Conservation (phyloP, 1,284 basidiomycete species). For the Garcileccinum viscosum region DNA sequence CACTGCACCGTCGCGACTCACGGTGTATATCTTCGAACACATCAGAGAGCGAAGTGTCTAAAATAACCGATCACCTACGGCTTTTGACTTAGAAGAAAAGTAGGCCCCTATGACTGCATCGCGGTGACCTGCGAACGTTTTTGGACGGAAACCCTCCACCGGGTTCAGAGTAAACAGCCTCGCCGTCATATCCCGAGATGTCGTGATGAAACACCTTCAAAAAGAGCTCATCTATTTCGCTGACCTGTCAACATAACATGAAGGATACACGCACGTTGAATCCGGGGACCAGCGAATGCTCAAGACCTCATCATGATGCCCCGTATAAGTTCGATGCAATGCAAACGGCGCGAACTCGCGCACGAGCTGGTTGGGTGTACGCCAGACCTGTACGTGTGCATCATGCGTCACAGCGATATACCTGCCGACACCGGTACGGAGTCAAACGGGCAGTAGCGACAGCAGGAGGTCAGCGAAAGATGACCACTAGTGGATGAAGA, state of each 20-base stretch:
- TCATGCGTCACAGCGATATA: conserved; percentile 94
- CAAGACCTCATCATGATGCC: conserved; percentile 93
- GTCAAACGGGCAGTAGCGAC: not conserved
- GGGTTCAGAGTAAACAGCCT: conserved; percentile 92
- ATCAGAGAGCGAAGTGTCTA: not conserved
- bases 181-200: conserved; percentile 97
- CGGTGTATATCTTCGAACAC: conserved; percentile 74
- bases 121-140: conserved; percentile 95
- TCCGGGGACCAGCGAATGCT: conserved; percentile 93
- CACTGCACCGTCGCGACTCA: conserved; percentile 94
- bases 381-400: conserved; percentile 93
- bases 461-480: not conserved
- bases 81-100: conserved; percentile 85
- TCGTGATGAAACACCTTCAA: conserved; percentile 90
- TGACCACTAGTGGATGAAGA: conserved; percentile 1
- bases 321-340: conserved; percentile 93
- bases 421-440: conserved; percentile 43
- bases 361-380: conserved; percentile 89
- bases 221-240: not conserved
- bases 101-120: conserved; percentile 90
- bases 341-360: conserved; percentile 97
- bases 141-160: conserved; percentile 90
- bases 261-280: conserved; percentile 68
- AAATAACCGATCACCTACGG: conserved; percentile 51
- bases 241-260: not conserved